A percentile compares a stretch with the other conserved stretches of the same genome.
Conservation (phyloP, 768 basidiomycete genomes). For the Hygrocybe punicea region DNA sequence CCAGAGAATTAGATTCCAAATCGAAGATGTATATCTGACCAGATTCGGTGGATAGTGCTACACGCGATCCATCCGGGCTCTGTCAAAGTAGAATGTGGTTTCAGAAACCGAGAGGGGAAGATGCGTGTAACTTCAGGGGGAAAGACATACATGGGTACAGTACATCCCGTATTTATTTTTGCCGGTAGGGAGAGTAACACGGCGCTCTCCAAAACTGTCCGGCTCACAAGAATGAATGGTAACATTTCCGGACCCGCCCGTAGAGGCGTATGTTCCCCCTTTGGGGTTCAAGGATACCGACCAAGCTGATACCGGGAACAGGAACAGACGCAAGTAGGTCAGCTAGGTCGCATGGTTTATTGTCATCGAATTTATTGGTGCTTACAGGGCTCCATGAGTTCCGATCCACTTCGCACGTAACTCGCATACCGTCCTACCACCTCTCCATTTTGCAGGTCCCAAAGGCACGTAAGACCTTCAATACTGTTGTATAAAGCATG, state of each 20-base stretch:
- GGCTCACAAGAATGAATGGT: conserved; percentile 66
- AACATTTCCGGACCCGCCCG: conserved; percentile 68
- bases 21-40: conserved; percentile 91
- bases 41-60: conserved; percentile 79
- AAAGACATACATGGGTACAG: conserved; percentile 60
- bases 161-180: conserved; percentile 75
- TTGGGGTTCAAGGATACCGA: conserved; percentile 77
- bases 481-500: conserved; percentile 75
- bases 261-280: conserved; percentile 69
- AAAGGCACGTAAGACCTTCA: conserved; percentile 76
- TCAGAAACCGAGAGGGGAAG: background rate
- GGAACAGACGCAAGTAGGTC: conserved; percentile 2
- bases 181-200: conserved; percentile 59
- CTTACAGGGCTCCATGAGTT: conserved; percentile 64
- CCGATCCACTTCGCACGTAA: conserved; percentile 47
- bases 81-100: conserved; percentile 28
- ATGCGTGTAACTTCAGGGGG: background rate
- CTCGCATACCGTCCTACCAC: conserved; percentile 69
- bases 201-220: conserved; percentile 63
- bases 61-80: conserved; percentile 83
- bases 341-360: background rate
- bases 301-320: conserved; percentile 56
- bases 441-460: conserved; percentile 64
- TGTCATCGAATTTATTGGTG: background rate
- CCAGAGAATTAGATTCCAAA: conserved; percentile 60